Base-by-base conservation (phyloP, 495 filamentous ascomycete genomes). In the Penicillium waksmanii region DNA sequence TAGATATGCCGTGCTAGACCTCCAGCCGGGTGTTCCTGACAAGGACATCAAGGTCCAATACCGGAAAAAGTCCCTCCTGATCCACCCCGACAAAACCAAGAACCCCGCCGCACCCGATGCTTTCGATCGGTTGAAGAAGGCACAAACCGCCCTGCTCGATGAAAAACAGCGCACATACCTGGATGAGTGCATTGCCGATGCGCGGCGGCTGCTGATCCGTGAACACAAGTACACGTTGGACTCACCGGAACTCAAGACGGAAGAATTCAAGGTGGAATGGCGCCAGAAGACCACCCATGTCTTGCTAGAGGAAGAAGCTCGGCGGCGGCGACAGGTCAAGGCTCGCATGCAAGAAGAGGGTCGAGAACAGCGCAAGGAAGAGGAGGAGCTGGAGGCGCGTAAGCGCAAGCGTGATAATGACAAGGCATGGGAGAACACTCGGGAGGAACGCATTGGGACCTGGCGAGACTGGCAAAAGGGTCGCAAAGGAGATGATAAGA, bases 271-370 rank as follows among this genome's bases (percentile, higher is more conserved):
- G 55, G 81, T 81, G 64, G 86, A 90, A 67, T 98, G 95, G 95
- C 84, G 88, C 56, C 84, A 91, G 72, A 98, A 97, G 85, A 91
- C 90, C n/a, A 89, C 90, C 59, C 81, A 86, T 60, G 96, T 99
- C 55, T 81, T 99, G 61, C 86, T 97, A 63, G 96, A 99, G 58
- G 93, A 94, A 71, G 96, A 97, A 80, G 81, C 91, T 67, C 83
- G 93, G 33, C 79, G 91, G 48, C 83, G 91, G 57, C 87, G 91
- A 66, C 93, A 96, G 82, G 57, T 91, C 68, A 96, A 97, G 80
- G 96, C 90, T 60, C 90, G 93, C 78, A 85, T 98, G 88, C 91
- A 95, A 71, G 95, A 99, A 77, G 95, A 99, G 72, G 95, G 95
- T 36, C 82, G 96, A 55, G 89, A 96, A 82, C 86, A 96, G 81